phyloP scores from a whole-genome alignment of 768 basidiomycete genomes.

The Porpolomopsis calyptriformis region DNA sequence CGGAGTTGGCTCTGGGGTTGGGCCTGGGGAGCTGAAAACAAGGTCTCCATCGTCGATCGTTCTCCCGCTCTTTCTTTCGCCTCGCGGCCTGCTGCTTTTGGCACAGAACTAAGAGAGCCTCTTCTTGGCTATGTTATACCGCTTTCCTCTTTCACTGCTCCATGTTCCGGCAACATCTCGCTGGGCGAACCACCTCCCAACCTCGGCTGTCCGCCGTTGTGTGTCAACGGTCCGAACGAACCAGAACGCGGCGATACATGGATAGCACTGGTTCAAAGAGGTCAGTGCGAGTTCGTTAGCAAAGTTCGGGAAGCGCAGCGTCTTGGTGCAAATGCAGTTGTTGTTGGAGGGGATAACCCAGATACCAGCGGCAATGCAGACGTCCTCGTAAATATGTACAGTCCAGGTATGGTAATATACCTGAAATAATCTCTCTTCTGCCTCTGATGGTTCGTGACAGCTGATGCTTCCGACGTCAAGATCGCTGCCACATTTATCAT shows the following conservation, averaged over 20 bases:
- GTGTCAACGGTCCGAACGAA: constrained; percentile 39
- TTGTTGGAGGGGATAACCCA: constrained; percentile 82
- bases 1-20: constrained; percentile 50
- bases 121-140: constrained; percentile 66
- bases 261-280: constrained; percentile 88
- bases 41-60: constrained; percentile 69
- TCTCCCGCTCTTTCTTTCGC: constrained; percentile 59
- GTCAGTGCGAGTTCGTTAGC: constrained; percentile 81
- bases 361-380: constrained; percentile 58
- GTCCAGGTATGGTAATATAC: constrained; percentile 49
- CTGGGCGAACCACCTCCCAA: constrained; percentile 25
- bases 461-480: constrained; percentile 73
- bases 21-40: constrained; percentile 59
- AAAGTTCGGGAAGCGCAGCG: constrained; percentile 69
- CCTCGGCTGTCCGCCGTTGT: constrained; percentile 61
- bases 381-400: constrained; percentile 83
- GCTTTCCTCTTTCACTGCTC: constrained; percentile 48
- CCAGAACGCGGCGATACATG: constrained; percentile 62
- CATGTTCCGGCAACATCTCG: constrained; percentile 33
- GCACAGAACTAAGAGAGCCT: constrained; percentile 56
- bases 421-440: constrained; percentile 7
- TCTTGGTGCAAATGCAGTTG: constrained; percentile 75
- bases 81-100: constrained; percentile 71
- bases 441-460: constrained; percentile 28
- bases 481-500: constrained; percentile 87